Evolutionary conservation across 257 asterid species (phyloP).

Genomic region (Agastache rugosa): DNA sequence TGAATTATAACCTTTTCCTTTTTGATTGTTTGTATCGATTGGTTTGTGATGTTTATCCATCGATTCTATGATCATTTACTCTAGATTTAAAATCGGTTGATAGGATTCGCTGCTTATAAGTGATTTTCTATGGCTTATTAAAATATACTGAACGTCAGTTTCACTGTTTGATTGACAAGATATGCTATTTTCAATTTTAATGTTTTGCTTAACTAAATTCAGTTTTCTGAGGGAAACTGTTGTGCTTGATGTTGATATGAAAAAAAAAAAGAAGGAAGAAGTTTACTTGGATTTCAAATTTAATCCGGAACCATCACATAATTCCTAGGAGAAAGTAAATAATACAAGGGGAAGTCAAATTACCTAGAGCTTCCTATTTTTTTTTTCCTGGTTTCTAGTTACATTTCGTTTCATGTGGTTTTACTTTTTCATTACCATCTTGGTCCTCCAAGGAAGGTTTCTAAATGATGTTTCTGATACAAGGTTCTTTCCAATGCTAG

Average conservation of each 20-base stretch:
- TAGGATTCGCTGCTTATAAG: background rate
- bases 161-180: background rate
- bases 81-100: background rate
- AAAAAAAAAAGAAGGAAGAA: too few species aligned
- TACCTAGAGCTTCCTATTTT: background rate
- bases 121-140: background rate
- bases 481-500: too few species aligned
- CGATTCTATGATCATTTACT: background rate
- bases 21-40: background rate
- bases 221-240: background rate
- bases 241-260: background rate
- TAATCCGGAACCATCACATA: background rate
- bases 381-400: background rate
- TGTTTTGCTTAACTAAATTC: background rate
- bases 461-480: too few species aligned
- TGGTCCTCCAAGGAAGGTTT: background rate
- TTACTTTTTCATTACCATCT: background rate
- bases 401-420: background rate
- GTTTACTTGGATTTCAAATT: background rate
- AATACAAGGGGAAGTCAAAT: background rate
- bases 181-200: background rate
- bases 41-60: background rate
- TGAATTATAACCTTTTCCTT: background rate
- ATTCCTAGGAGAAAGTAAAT: background rate
- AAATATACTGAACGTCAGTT: background rate